Percentiles rank a stretch among this genome's conserved stretches.
These are phyloP conservation scores for Taphrina wiesneri DNA, from an alignment of 1,139 yeast genomes.

Conservation along the genomic window DNA sequence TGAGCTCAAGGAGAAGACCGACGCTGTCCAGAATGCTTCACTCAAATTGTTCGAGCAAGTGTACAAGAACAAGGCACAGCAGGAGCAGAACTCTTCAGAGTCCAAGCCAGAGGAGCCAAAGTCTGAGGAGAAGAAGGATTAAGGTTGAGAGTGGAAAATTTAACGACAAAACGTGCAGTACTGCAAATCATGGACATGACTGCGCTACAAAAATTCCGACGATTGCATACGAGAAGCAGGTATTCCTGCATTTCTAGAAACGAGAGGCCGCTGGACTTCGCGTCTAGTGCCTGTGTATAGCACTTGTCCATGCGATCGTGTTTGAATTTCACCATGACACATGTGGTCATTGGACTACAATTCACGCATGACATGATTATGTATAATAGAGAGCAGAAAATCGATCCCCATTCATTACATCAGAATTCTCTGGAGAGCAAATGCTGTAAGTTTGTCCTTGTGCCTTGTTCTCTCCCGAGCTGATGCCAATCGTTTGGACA, in stretches of 20 bases:
- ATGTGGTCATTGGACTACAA: not conserved
- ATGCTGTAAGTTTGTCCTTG: no score
- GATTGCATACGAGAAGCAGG: not conserved
- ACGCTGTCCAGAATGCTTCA: slow-evolving; percentile 88
- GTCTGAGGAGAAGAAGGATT: slow-evolving; percentile 39
- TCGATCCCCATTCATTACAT: not conserved
- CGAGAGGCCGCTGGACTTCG: not conserved
- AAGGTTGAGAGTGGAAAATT: not conserved
- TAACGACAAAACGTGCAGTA: not conserved
- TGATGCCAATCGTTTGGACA: no score
- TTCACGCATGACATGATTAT: not conserved
- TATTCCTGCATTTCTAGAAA: not conserved
- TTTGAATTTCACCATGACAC: not conserved
- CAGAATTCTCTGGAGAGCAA: no score
- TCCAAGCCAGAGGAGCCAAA: slow-evolving; percentile 31
- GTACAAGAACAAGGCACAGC: slow-evolving; percentile 60
- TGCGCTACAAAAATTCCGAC: not conserved
- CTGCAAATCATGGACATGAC: not conserved
- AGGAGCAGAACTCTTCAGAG: slow-evolving; percentile 24
- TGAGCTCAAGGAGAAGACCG: slow-evolving; percentile 88
- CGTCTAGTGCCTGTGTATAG: not conserved
- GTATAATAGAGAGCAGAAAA: not conserved
- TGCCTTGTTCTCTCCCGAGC: no score
- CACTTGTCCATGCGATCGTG: not conserved
- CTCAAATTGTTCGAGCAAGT: slow-evolving; percentile 93